Percentiles rank a stretch among this genome's conserved stretches.
Conservation (phyloP, 169 alveolate genomes). For the Plasmodium inui region DNA sequence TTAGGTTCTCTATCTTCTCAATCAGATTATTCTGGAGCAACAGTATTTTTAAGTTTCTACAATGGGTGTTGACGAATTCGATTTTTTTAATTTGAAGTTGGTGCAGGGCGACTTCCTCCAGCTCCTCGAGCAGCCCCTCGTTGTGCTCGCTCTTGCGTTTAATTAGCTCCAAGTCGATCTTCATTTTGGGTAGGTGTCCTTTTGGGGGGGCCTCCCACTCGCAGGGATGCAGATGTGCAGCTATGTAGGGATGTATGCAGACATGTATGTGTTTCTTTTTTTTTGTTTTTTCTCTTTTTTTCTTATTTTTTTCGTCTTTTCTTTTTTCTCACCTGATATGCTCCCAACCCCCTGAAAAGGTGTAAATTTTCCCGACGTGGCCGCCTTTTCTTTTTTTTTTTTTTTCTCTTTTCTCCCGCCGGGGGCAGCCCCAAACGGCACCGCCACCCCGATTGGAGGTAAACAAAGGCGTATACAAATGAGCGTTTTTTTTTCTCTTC, state of each 20-base stretch:
- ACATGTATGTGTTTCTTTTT: background rate
- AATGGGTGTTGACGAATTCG: slow-evolving; percentile 88
- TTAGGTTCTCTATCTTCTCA: slow-evolving; percentile 89
- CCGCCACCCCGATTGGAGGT: background rate
- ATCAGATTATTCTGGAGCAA: slow-evolving; percentile 90
- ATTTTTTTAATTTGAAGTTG: slow-evolving; percentile 87
- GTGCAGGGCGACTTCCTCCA: slow-evolving; percentile 92
- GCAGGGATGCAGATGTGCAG: background rate
- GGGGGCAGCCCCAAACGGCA: background rate
- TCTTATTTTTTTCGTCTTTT: background rate
- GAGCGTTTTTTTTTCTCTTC: background rate
- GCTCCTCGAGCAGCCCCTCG: slow-evolving; percentile 88
- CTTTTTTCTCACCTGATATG: background rate
- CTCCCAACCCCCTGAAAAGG: background rate
- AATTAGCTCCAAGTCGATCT: slow-evolving; percentile 81
- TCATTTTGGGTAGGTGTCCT: slow-evolving; percentile 15
- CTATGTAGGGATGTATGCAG: background rate
- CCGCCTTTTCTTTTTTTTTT: background rate
- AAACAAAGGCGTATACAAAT: background rate
- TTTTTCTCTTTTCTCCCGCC: background rate
- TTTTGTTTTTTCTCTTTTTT: background rate
- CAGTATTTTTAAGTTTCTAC: slow-evolving; percentile 90
- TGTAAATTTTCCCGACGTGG: background rate
- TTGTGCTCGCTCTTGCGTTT: slow-evolving; percentile 92
- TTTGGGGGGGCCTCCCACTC: background rate